Evolutionary conservation across 2,329 filamentous ascomycete genomes (phyloP).

Genomic region (Nigrospora sphaerica): DNA sequence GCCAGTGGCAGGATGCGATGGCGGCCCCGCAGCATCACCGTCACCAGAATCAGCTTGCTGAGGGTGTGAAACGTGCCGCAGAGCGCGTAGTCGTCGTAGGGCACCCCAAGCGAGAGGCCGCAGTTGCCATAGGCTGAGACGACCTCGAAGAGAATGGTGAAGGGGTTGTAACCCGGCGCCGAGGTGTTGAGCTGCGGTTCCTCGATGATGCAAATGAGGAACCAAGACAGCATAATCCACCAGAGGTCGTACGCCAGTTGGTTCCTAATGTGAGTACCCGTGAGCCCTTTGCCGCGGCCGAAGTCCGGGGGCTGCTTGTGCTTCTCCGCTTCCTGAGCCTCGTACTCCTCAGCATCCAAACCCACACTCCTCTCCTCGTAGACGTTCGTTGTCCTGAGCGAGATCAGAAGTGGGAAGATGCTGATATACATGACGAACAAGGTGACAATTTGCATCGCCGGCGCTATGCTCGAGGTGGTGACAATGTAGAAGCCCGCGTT

Average conservation of each 20-base stretch:
- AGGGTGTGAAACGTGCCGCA: constrained; percentile 38
- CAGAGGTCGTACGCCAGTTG: constrained; percentile 38
- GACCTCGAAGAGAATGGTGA: constrained; percentile 37
- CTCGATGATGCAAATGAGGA: constrained; percentile 38
- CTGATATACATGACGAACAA: constrained; percentile 9
- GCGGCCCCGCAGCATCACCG: constrained; percentile 47
- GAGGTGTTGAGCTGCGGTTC: constrained; percentile 4
- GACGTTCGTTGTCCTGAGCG: constrained; percentile 4
- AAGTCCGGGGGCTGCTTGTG: neutral
- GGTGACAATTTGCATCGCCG: constrained; percentile 4
- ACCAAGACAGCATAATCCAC: constrained; percentile 34
- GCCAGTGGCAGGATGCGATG: constrained; percentile 48
- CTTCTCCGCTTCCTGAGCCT: neutral
- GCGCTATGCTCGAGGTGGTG: constrained; percentile 2
- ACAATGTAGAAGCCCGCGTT: constrained; percentile 2
- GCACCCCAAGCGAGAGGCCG: constrained; percentile 36
- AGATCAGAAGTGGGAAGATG: constrained; percentile 5
- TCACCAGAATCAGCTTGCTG: constrained; percentile 47
- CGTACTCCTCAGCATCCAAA: constrained; percentile 3
- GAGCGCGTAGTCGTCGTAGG: constrained; percentile 35
- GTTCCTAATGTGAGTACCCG: constrained; percentile 26
- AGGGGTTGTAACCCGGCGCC: constrained; percentile 27
- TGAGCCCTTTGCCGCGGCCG: neutral
- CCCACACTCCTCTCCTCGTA: constrained; percentile 7
- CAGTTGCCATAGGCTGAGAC: constrained; percentile 33